A percentile compares a stretch with the other conserved stretches of the same genome.
These are phyloP conservation scores for Mycena haematopus DNA, from an alignment of 768 basidiomycete genomes.

Conservation along the genomic window DNA sequence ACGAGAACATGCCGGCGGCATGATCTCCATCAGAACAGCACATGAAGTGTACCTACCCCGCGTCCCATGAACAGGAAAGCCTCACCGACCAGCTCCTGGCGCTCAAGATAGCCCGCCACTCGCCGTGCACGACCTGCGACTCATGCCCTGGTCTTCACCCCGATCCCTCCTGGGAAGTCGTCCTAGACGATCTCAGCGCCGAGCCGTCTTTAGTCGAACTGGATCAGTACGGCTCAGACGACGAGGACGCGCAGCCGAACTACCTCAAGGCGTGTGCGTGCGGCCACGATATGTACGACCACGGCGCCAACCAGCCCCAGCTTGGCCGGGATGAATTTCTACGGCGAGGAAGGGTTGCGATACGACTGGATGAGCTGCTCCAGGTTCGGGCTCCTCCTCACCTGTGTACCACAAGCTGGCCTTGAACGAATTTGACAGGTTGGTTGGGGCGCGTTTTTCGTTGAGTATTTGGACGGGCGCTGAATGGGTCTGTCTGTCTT, in stretches of 20 bases:
- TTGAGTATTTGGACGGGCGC: not conserved
- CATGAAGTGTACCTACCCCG: slow-evolving; percentile 76
- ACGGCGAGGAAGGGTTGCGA: slow-evolving; percentile 77
- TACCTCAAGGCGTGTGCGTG: slow-evolving; percentile 73
- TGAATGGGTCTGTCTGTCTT: slow-evolving; percentile 13
- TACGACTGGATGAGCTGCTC: slow-evolving; percentile 81
- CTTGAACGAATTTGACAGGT: slow-evolving; percentile 10
- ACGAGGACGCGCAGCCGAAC: slow-evolving; percentile 57
- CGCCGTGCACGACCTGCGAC: slow-evolving; percentile 68
- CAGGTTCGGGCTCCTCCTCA: slow-evolving; percentile 57
- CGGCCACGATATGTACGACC: slow-evolving; percentile 67
- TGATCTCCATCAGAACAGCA: too few species aligned
- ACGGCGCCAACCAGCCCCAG: slow-evolving; percentile 66
- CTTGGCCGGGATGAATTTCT: slow-evolving; percentile 69
- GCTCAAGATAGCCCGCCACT: slow-evolving; percentile 86
- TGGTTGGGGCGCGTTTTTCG: not conserved
- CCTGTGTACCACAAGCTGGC: not conserved
- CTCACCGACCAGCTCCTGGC: slow-evolving; percentile 58
- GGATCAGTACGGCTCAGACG: slow-evolving; percentile 74
- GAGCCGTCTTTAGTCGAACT: slow-evolving; percentile 60
- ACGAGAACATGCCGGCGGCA: too few species aligned
- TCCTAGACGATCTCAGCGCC: slow-evolving; percentile 56
- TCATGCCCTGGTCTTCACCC: slow-evolving; percentile 79
- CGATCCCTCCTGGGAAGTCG: slow-evolving; percentile 59
- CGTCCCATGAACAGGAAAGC: slow-evolving; percentile 54